Evolutionary conservation across 495 filamentous ascomycete species (phyloP), one percentile per base, ranked within the genome.

Genomic region (Neurospora sublineolata): DNA sequence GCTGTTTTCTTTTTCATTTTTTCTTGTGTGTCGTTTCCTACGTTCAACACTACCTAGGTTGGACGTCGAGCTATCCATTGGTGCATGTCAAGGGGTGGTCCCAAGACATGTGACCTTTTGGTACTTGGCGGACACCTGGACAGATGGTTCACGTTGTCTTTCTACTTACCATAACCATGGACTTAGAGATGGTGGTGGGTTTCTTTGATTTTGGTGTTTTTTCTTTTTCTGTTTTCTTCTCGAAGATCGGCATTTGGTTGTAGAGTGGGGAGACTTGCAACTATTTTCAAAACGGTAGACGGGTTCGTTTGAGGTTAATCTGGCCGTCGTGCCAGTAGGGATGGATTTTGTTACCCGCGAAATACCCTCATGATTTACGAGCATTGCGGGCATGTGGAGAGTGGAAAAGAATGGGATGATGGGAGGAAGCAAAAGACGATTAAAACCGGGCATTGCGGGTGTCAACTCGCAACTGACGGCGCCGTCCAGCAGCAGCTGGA

Each of bases 321-420:
- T 64, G 52, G 52, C 27, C 52, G 52, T 64, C 30, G 52, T 36
- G 52, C 27, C 52, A 64, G 52, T 33, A 33, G 27, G 52, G 52
- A 64, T 64, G 52, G 27, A 64, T 64, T 60, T 33, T 64, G 52
- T 64, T 64, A 64, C 52, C 52, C 52, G 52, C 41, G 69, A 70
- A 58, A 44, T 58, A 67, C 41, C 42, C 69, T 70, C 41, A 70
- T 67, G 69, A 70, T 70, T 70, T 36, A 70, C 41, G 68, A 69
- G 27, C 41, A 70, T 44, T 67, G 42, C 52, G 41, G 69, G 23
- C 41, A 64, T 33, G 37, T 36, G 40, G 42, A 41, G 37, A 37
- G 42, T n/a, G 12, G 23, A 58, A 37, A 36, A 70, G 30, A 58
- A 37, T 58, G 42, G 30, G 41, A 67, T 58, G 41, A 70, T 37